Evolutionary conservation across 257 asterid genomes (phyloP), one percentile per base, ranked within the genome.

Genomic region (Schizonepeta tenuifolia): DNA sequence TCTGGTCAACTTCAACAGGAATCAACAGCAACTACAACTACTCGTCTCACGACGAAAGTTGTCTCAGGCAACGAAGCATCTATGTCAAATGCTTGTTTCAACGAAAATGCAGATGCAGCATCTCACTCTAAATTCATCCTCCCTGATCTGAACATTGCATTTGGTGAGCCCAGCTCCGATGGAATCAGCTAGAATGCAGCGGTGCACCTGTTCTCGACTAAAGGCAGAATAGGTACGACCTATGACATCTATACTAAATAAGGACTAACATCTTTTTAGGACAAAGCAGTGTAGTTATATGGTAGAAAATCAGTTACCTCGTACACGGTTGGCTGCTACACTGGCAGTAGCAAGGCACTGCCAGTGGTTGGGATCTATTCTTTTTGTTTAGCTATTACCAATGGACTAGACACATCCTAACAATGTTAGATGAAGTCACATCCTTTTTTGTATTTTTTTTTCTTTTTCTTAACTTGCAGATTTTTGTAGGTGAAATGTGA

Each of bases 81-180:
- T 21, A 21, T 61, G 18, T 20, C 74, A 20, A 51, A 47, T 50
- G 35, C 47, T 36, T 9, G 7, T 41, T 21, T n/a, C 7, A 36
- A 58, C 1, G 49, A 33, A 35, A 17, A 35, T 11, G 72, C 61
- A 62, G 55, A 50, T 22, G 61, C 22, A 7, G 40, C 71, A 14
- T 35, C 77, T 0, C 79, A 56, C 24, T 4, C 70, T 9, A 61
- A 50, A 67, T 77, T 77, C 77, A 21, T 61, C 61, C 80, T 86
- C 43, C 90, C 90, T 0, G 90, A 83, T 78, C 85, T 86, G 47
- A 86, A 86, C 61, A 38, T 83, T 20, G 79, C 81, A 3, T 81
- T 79, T 40, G 81, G 81, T 10, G 90, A 83, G 36, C 58, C 79
- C 20, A 40, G 18, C 59, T 33, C 61, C 1, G 77, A 75, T 26